Evolutionary conservation across 768 basidiomycete genomes (phyloP), one percentile per base, ranked within the genome.

Genomic region (Agrocybe chaxingu): DNA sequence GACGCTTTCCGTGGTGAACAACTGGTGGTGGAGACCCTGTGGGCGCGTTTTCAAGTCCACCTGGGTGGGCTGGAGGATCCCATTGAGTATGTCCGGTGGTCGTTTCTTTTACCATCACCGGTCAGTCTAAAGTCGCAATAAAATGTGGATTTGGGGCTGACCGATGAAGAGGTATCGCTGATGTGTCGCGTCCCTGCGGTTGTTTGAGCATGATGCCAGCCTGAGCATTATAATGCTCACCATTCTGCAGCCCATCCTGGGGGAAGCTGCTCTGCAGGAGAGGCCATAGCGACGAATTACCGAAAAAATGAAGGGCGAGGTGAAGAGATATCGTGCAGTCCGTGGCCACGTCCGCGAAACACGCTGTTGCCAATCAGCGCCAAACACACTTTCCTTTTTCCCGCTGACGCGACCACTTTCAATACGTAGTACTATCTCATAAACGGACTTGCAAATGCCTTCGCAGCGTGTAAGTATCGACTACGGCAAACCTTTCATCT

Each of bases 191-290:
- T 95, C 90, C 93, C 92, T 94, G 64, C 38, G 52, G 52, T 47
- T 45, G 48, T 55, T 61, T 52, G 66, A 47, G 56, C 52, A 45
- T 34, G 43, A 48, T 42, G 49, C 46, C 30, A 11, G 46, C 40
- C 42, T 16, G 30, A 50, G 53, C 30, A 45, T 24, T 45, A 33
- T 1, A n/a, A 50, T 37, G 68, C 75, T 57, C 65, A 92, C 95
- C 95, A 97, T 78, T 95, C 87, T 64, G 92, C 89, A 56, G 80
- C 76, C 95, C 95, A 97, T 37, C 94, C 95, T 56, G 87, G 87
- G 52, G 95, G 95, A 34, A 97, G 70, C 66, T 90, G 83, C 63
- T 83, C 79, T 57, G 66, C 69, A 54, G 76, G 74, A 62, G 77
- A 73, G 47, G 78, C 75, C 80, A 80, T 80, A 29, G 33, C 36